These are phyloP conservation scores for Silene latifolia DNA, from an alignment of 148 eudicot genomes.

Conservation along the genomic window DNA sequence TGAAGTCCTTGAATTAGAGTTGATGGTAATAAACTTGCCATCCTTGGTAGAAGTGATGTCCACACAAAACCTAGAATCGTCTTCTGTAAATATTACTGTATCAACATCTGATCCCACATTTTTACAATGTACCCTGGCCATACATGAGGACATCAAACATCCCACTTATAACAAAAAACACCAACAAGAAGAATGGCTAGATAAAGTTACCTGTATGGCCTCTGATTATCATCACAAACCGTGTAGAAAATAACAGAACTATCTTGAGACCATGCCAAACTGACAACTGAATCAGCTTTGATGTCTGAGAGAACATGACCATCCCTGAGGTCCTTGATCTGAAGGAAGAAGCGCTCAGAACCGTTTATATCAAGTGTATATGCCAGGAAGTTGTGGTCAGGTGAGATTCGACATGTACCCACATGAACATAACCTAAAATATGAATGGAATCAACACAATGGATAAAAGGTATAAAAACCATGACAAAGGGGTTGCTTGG, in stretches of 20 bases:
- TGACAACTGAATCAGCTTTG: conserved; percentile 65
- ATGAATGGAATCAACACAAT: background rate
- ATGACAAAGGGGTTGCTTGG: too few relatives aligned
- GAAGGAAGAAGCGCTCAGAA: conserved; percentile 72
- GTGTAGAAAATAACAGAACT: conserved; percentile 70
- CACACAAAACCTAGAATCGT: conserved; percentile 75
- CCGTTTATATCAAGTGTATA: conserved; percentile 82
- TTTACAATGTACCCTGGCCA: conserved; percentile 60
- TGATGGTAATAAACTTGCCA: conserved; percentile 85
- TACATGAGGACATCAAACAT: conserved; percentile 26
- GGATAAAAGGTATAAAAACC: background rate
- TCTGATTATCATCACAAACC: conserved; percentile 66
- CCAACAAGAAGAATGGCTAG: conserved; percentile 14
- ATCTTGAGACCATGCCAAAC: conserved; percentile 92
- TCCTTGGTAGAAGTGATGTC: conserved; percentile 94
- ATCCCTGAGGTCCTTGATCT: conserved; percentile 63
- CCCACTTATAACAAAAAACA: background rate
- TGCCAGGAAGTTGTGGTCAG: conserved; percentile 87
- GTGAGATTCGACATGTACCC: conserved; percentile 91
- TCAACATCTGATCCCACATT: conserved; percentile 51
- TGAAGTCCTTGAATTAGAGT: conserved; percentile 94
- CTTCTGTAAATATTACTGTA: conserved; percentile 55
- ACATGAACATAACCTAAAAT: conserved; percentile 85
- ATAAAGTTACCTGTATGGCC: conserved; percentile 74
- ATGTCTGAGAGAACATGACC: conserved; percentile 39